These are phyloP conservation scores for Irpex rosettiformis DNA, from an alignment of 1,284 basidiomycete species.

Conservation along the genomic window DNA sequence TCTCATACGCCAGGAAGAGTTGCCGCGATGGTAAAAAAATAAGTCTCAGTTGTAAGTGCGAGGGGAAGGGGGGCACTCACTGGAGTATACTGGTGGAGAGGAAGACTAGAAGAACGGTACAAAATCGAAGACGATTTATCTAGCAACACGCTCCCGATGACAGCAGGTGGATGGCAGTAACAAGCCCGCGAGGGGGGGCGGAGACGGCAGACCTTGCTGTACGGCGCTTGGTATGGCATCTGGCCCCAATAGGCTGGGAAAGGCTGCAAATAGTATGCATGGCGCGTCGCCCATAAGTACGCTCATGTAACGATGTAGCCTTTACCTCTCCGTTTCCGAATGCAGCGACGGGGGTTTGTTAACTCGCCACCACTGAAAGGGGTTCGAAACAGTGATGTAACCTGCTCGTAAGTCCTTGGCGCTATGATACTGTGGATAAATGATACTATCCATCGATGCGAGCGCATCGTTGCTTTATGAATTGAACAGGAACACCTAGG, in stretches of 20 bases:
- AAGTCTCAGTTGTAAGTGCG: too few species aligned
- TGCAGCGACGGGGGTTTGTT: neutral
- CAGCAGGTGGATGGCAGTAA: neutral
- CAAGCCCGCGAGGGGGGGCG: neutral
- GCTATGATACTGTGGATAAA: neutral
- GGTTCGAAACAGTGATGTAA: neutral
- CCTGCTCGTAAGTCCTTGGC: neutral
- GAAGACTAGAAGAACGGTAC: neutral
- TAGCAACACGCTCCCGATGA: neutral
- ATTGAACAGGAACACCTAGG: neutral
- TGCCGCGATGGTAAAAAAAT: neutral
- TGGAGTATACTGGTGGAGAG: neutral
- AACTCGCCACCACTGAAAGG: neutral
- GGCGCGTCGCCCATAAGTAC: neutral
- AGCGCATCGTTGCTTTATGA: neutral
- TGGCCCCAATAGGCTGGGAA: neutral
- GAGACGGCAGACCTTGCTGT: neutral
- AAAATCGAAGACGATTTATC: neutral
- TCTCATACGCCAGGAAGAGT: neutral
- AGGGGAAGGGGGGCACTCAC: neutral
- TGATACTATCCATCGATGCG: neutral
- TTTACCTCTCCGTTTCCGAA: neutral
- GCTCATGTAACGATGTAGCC: neutral
- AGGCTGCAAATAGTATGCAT: neutral
- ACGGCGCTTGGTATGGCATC: neutral